These are phyloP conservation scores for Meredithiella fracta DNA, from an alignment of 2,329 filamentous ascomycete genomes.

Conservation along the genomic window DNA sequence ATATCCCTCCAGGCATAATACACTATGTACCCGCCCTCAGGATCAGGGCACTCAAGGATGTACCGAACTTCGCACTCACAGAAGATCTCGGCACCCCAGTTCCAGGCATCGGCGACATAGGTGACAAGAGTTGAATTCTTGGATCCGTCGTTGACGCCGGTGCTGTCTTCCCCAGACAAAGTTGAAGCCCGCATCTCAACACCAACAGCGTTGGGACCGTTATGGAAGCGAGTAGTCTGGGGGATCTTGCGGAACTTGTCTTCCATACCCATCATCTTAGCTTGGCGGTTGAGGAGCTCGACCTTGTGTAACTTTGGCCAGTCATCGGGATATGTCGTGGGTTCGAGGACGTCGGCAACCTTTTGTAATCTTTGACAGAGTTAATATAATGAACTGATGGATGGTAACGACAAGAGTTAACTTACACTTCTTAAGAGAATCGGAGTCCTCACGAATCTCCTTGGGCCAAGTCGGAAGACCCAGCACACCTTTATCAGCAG, in stretches of 20 bases:
- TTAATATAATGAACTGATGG: neutral
- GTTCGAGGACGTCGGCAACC: slow-evolving; percentile 40
- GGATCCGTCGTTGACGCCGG: slow-evolving; percentile 50
- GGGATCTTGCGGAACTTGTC: slow-evolving; percentile 38
- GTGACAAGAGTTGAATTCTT: slow-evolving; percentile 51
- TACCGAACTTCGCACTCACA: slow-evolving; percentile 52
- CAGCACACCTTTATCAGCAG: slow-evolving; percentile 39
- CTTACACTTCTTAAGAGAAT: slow-evolving; percentile 33
- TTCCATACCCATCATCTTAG: slow-evolving; percentile 31
- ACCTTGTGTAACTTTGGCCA: slow-evolving; percentile 43
- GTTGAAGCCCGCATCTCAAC: slow-evolving; percentile 45
- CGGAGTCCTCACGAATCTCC: slow-evolving; percentile 32
- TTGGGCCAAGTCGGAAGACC: slow-evolving; percentile 39
- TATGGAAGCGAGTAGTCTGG: slow-evolving; percentile 47
- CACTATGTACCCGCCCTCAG: slow-evolving; percentile 40
- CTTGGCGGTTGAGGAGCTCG: slow-evolving; percentile 39
- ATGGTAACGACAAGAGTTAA: neutral
- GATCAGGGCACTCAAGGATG: slow-evolving; percentile 34
- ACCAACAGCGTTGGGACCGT: slow-evolving; percentile 45
- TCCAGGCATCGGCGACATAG: slow-evolving; percentile 54
- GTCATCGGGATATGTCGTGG: slow-evolving; percentile 38
- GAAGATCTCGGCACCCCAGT: slow-evolving; percentile 56
- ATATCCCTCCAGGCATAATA: slow-evolving; percentile 49
- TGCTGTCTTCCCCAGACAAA: slow-evolving; percentile 44
- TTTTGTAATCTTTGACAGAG: slow-evolving; percentile 35